A percentile compares a stretch with the other conserved stretches of the same genome.
Conservation (phyloP, 176 grass and related monocot genomes). For the Paspalum vaginatum region DNA sequence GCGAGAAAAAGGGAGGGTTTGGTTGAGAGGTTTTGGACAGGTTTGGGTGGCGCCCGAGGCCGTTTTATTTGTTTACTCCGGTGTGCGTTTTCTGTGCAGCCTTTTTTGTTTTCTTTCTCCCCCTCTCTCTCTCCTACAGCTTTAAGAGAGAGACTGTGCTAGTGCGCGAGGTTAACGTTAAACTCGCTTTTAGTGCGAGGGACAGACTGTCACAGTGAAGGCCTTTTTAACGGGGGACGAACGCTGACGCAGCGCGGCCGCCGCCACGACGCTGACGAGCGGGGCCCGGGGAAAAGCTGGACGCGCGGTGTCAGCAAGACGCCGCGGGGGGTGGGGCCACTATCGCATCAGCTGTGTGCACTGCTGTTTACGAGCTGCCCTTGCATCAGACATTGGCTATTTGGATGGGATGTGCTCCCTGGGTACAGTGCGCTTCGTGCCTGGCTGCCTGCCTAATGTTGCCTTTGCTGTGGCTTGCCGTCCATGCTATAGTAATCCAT, state of each 20-base stretch:
- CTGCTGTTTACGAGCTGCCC: no score
- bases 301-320: neutral
- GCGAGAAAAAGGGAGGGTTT: slow-evolving; percentile 39
- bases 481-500: neutral
- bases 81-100: slow-evolving; percentile 12
- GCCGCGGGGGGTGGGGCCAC: neutral
- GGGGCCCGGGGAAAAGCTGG: slow-evolving; percentile 8
- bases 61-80: slow-evolving; percentile 40
- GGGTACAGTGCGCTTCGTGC: neutral
- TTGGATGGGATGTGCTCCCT: slow-evolving; percentile 36
- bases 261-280: neutral
- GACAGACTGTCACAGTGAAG: slow-evolving; percentile 42
- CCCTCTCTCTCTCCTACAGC: neutral
- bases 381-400: no score
- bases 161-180: slow-evolving; percentile 54
- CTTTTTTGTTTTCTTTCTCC: slow-evolving; percentile 24
- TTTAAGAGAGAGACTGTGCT: neutral
- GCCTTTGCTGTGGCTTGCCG: neutral
- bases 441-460: neutral
- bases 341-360: neutral
- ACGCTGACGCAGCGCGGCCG: neutral
- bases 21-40: slow-evolving; percentile 60
- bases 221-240: neutral
- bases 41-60: slow-evolving; percentile 71
- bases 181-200: slow-evolving; percentile 46